Evolutionary conservation across 345 rosid species (phyloP).

Genomic region (Syzygium grande): DNA sequence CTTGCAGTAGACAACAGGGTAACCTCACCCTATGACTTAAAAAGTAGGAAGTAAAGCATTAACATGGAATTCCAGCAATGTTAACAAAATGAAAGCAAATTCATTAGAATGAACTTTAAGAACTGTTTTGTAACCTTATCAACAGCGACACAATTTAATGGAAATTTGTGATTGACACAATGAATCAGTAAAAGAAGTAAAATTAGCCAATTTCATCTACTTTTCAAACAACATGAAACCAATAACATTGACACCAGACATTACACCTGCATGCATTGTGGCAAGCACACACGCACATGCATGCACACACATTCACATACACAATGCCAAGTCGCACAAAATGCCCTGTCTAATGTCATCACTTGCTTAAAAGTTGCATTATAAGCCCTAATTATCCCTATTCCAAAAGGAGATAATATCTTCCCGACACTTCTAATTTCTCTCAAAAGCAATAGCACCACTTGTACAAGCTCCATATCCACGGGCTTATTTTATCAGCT

Average conservation of each 20-base stretch:
- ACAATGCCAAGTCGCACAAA: not conserved
- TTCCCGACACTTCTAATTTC: not conserved
- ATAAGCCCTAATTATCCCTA: not conserved
- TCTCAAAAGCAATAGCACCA: not conserved
- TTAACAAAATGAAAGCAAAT: not conserved
- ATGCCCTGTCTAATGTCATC: not conserved
- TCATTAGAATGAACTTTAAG: not conserved
- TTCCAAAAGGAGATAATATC: not conserved
- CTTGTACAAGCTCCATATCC: not conserved
- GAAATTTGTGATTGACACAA: not conserved
- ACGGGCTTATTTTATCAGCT: not conserved
- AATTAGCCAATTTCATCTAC: not conserved
- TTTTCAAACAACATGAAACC: not conserved
- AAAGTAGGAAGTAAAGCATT: not conserved
- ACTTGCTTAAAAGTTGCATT: not conserved
- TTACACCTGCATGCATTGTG: not conserved
- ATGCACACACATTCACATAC: not conserved
- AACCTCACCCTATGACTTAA: not conserved
- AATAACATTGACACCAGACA: not conserved
- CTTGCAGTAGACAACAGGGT: not conserved
- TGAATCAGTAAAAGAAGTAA: not conserved
- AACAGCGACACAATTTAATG: not conserved
- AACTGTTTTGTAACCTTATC: not conserved
- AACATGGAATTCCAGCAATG: not conserved
- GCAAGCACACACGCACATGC: not conserved